Percentiles rank a stretch among this genome's conserved stretches.
phyloP scores from a whole-genome alignment of 2,329 filamentous ascomycete species.

The Neoascochyta sp. region DNA sequence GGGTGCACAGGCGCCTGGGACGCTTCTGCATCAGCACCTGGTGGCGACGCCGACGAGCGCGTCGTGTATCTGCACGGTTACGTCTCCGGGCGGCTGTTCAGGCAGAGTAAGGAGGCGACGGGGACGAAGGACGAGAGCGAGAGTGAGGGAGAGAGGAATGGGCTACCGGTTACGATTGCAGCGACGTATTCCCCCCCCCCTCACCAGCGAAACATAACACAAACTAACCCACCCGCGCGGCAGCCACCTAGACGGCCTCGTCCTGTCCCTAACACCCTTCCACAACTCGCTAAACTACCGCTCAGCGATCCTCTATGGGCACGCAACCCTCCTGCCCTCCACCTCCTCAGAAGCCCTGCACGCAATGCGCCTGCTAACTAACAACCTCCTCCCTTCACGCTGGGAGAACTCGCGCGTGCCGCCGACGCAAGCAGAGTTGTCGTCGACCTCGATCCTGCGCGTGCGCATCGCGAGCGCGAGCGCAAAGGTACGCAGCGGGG shows the following conservation, averaged over 20 bases:
- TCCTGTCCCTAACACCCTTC: slow-evolving; percentile 35
- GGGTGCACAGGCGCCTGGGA: slow-evolving; percentile 39
- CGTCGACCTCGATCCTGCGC: slow-evolving; percentile 26
- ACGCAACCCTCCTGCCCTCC: slow-evolving; percentile 25
- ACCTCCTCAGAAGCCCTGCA: slow-evolving; percentile 21
- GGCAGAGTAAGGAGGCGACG: slow-evolving; percentile 11
- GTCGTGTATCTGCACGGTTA: slow-evolving; percentile 39
- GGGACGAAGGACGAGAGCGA: neutral
- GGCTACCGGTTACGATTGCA: slow-evolving; percentile 27
- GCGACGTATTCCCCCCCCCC: slow-evolving; percentile 39
- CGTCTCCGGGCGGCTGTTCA: slow-evolving; percentile 59
- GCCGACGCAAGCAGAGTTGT: slow-evolving; percentile 28
- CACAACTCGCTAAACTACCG: slow-evolving; percentile 39
- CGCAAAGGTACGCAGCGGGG: slow-evolving; percentile 33
- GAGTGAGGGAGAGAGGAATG: slow-evolving; percentile 33
- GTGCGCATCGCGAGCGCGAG: slow-evolving; percentile 27
- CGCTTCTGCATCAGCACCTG: slow-evolving; percentile 58
- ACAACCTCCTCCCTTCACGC: slow-evolving; percentile 30
- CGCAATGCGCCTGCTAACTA: slow-evolving; percentile 32
- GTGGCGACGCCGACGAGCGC: slow-evolving; percentile 34
- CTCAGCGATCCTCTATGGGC: slow-evolving; percentile 27
- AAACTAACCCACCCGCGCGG: too few relatives aligned
- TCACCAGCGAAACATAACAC: too few relatives aligned
- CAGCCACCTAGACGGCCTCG: slow-evolving; percentile 36
- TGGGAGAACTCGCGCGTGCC: slow-evolving; percentile 32